phyloP scores from a whole-genome alignment of 2,329 filamentous ascomycete genomes.

The Lecanoromycetidae sp. region DNA sequence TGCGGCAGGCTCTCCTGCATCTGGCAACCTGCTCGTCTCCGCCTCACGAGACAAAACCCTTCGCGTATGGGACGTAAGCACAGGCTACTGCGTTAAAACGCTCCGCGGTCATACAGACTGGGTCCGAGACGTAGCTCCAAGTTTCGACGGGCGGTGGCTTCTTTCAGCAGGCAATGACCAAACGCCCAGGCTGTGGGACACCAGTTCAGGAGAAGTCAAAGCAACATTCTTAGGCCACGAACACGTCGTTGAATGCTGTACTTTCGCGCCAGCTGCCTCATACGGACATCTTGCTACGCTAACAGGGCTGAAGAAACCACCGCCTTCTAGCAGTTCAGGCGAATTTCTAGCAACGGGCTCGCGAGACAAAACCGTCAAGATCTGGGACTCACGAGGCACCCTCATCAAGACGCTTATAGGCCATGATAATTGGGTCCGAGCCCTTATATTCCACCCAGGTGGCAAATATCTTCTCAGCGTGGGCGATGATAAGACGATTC shows the following conservation, averaged over 20 bases:
- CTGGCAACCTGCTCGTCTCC: constrained; percentile 73
- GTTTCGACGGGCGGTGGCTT: constrained; percentile 69
- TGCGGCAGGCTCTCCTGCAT: constrained; percentile 63
- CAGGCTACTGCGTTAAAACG: constrained; percentile 86
- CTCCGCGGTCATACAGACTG: constrained; percentile 74
- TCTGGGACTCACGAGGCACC: constrained; percentile 79
- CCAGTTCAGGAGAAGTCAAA: constrained; percentile 62
- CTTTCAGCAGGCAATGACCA: constrained; percentile 74
- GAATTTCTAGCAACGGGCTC: constrained; percentile 86
- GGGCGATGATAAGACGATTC: constrained; percentile 78
- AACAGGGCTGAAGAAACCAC: constrained; percentile 72
- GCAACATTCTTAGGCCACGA: constrained; percentile 76
- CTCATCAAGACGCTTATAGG: constrained; percentile 73
- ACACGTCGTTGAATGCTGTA: constrained; percentile 73
- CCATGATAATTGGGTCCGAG: constrained; percentile 90
- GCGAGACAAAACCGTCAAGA: constrained; percentile 76
- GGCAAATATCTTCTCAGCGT: constrained; percentile 82
- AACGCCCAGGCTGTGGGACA: constrained; percentile 74
- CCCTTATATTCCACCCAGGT: constrained; percentile 76
- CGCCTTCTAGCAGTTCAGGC: constrained; percentile 58
- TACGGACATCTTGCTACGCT: constrained; percentile 67
- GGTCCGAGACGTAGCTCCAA: constrained; percentile 81
- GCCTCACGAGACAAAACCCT: constrained; percentile 77
- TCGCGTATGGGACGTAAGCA: constrained; percentile 84
- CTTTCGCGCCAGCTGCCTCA: constrained; percentile 65